Evolutionary conservation across 441 rosid genomes (phyloP).

Genomic region (Pelargonium hybrid): DNA sequence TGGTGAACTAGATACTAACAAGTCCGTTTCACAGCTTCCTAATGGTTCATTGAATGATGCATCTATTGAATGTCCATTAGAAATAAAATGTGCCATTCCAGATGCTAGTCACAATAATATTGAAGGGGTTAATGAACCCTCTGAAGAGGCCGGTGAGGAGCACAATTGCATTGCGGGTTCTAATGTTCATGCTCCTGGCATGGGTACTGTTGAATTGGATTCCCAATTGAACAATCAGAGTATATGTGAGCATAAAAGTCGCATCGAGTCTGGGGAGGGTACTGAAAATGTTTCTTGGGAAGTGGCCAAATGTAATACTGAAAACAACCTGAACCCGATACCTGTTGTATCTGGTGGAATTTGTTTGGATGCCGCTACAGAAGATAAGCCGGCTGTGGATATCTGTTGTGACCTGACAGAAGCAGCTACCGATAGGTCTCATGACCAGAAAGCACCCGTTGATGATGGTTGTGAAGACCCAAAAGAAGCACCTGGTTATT

Average conservation of each 20-base stretch:
- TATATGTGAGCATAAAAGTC: constrained; percentile 5
- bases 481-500: no score
- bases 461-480: constrained; percentile 11
- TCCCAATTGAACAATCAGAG: constrained; percentile 6
- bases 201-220: neutral
- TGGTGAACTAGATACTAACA: constrained; percentile 22
- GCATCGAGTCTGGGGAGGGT: neutral
- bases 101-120: constrained; percentile 9
- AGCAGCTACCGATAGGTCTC: no score
- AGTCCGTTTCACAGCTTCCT: constrained; percentile 23
- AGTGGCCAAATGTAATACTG: no score
- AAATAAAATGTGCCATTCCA: constrained; percentile 2
- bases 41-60: constrained; percentile 25
- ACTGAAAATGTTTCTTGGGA: constrained; percentile 9
- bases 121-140: constrained; percentile 15
- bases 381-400: constrained; percentile 10
- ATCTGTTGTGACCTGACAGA: neutral
- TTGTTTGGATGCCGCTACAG: constrained; percentile 6
- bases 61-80: constrained; percentile 10
- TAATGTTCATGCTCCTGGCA: no score
- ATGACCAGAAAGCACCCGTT: no score
- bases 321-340: no score
- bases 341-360: neutral
- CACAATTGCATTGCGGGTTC: no score
- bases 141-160: neutral